Evolutionary conservation across 257 asterid species (phyloP).

Genomic region (Primulina huaijiensis): DNA sequence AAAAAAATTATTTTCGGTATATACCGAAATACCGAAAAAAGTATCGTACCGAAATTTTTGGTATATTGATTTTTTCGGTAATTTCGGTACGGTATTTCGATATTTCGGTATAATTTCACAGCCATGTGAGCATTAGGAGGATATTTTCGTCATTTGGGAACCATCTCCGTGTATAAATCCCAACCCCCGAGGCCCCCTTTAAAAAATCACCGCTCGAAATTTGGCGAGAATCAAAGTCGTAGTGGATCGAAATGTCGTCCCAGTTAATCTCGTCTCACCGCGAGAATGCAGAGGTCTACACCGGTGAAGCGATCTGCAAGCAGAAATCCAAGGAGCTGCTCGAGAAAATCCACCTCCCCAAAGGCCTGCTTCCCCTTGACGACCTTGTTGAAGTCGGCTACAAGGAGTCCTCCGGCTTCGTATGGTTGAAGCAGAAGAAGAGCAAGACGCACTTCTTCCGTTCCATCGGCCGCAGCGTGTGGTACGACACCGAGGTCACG

Average conservation of each 20-base stretch:
- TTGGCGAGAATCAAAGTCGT: too few species aligned
- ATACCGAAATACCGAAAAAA: too few species aligned
- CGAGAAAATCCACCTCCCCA: slow-evolving; percentile 52
- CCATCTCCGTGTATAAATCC: background rate
- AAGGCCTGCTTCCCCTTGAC: slow-evolving; percentile 60
- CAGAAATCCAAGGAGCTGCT: slow-evolving; percentile 55
- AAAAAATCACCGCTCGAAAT: too few species aligned
- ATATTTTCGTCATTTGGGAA: background rate
- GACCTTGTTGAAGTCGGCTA: slow-evolving; percentile 58
- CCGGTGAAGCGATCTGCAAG: slow-evolving; percentile 58
- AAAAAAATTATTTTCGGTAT: too few species aligned
- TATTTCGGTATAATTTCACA: too few species aligned
- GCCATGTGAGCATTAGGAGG: too few species aligned
- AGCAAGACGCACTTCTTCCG: slow-evolving; percentile 46
- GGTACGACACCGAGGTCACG: slow-evolving; percentile 67
- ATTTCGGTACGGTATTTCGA: too few species aligned
- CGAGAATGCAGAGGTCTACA: slow-evolving; percentile 51
- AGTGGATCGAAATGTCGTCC: slow-evolving; percentile 33
- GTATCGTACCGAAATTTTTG: too few species aligned
- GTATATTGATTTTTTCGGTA: too few species aligned
- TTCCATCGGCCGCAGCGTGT: slow-evolving; percentile 46
- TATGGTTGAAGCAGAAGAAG: slow-evolving; percentile 69
- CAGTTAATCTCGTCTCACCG: slow-evolving; percentile 43
- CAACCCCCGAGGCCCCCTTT: background rate
- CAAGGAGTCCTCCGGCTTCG: slow-evolving; percentile 58